Percentiles rank a stretch among this genome's conserved stretches.
These are phyloP conservation scores for Xanthoconium purpureum DNA, from an alignment of 768 basidiomycete species.

Conservation along the genomic window DNA sequence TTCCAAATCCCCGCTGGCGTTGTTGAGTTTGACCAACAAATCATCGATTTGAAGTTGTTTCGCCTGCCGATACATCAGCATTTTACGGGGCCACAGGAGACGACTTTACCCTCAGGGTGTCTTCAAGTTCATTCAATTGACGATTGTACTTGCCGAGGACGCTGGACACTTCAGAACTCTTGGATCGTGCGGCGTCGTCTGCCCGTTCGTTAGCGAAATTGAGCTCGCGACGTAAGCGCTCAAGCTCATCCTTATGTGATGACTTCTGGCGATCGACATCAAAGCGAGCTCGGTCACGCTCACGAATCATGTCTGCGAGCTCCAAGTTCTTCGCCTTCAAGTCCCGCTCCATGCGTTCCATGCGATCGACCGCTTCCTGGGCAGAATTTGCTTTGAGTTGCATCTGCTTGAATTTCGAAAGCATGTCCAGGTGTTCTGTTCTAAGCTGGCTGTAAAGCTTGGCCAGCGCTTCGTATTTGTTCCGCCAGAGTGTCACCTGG, in stretches of 20 bases:
- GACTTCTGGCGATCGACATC: conserved; percentile 93
- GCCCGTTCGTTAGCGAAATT: conserved; percentile 97
- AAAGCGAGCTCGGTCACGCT: conserved; percentile 93
- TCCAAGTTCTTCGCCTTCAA: conserved; percentile 98
- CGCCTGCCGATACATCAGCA: conserved; percentile 46
- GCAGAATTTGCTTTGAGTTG: conserved; percentile 98
- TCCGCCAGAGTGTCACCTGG: conserved; percentile 94
- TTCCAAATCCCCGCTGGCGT: conserved; percentile 71
- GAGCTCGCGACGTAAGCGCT: conserved; percentile 87
- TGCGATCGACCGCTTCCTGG: conserved; percentile 95
- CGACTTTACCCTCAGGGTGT: conserved; percentile 75
- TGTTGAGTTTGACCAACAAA: conserved; percentile 75
- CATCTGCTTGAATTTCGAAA: conserved; percentile 94
- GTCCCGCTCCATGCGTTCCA: conserved; percentile 99
- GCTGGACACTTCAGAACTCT: conserved; percentile 87
- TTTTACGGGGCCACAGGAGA: neutral
- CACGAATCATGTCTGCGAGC: conserved; percentile 97
- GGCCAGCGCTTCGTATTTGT: conserved; percentile 97
- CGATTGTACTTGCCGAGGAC: conserved; percentile 93
- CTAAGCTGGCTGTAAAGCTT: conserved; percentile 98
- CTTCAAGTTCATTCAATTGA: conserved; percentile 94
- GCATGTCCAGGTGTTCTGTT: conserved; percentile 95
- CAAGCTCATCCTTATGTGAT: conserved; percentile 92
- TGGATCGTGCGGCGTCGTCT: conserved; percentile 86
- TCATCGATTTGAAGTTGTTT: conserved; percentile 98